These are phyloP conservation scores for Vitis hybrid DNA, from an alignment of 177 flowering plant species.

Conservation along the genomic window DNA sequence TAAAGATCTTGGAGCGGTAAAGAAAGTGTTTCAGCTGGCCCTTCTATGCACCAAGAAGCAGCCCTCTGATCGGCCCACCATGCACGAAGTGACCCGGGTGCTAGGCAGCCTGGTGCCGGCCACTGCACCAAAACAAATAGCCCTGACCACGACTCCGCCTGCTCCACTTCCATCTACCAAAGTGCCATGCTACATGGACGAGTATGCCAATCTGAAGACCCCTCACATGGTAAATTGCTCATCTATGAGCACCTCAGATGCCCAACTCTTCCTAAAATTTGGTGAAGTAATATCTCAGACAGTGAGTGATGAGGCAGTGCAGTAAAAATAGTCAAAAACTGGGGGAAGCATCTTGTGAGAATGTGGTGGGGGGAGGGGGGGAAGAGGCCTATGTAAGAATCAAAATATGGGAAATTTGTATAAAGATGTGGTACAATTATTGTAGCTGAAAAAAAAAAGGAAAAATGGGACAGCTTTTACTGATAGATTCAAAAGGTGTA, in stretches of 20 bases:
- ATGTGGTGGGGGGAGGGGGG: neutral
- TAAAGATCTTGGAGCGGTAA: constrained; percentile 78
- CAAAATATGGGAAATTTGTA: constrained; percentile 2
- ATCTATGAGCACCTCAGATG: constrained; percentile 87
- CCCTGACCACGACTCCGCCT: constrained; percentile 5
- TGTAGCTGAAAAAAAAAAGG: constrained; percentile 8
- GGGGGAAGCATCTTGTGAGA: neutral
- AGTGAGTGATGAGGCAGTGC: constrained; percentile 25
- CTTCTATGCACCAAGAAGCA: constrained; percentile 88
- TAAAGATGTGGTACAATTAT: constrained; percentile 15
- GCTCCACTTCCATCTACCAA: constrained; percentile 30
- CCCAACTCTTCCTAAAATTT: constrained; percentile 84
- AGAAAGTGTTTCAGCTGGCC: constrained; percentile 92
- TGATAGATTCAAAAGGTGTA: neutral
- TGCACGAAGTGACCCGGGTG: constrained; percentile 92
- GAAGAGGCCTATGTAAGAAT: neutral
- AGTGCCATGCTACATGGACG: constrained; percentile 66
- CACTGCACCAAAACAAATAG: constrained; percentile 23
- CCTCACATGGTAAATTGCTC: constrained; percentile 65
- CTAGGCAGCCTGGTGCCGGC: constrained; percentile 54
- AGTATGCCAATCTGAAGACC: constrained; percentile 71
- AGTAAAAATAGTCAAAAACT: neutral
- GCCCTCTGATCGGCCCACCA: constrained; percentile 83
- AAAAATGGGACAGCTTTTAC: neutral
- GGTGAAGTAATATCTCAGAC: constrained; percentile 91